Conservation (phyloP, 768 basidiomycete genomes). For the Lactarius pseudohatsudake region DNA sequence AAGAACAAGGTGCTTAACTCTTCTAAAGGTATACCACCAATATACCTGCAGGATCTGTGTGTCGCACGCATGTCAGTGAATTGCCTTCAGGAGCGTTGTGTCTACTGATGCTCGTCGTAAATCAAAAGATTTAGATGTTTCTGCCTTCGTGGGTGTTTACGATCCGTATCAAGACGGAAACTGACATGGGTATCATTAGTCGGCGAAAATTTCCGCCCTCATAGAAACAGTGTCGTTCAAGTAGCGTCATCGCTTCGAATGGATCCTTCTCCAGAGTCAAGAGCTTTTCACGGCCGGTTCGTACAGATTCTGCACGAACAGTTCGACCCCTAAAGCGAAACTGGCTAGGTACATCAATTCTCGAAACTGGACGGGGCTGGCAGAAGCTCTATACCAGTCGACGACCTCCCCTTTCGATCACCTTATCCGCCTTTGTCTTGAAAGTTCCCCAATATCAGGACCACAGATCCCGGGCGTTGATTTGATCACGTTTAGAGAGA, state of each 20-base stretch:
- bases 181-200: neutral
- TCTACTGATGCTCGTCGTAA: neutral
- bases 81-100: neutral
- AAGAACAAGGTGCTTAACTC: constrained; percentile 2
- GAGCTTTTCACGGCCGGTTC: constrained; percentile 8
- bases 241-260: neutral
- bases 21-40: constrained; percentile 2
- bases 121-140: constrained; percentile 20
- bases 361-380: neutral
- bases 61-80: constrained; percentile 17
- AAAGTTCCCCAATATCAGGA: neutral
- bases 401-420: too few species aligned
- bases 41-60: constrained; percentile 14
- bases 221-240: constrained; percentile 9
- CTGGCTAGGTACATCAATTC: constrained; percentile 3
- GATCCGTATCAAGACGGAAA: neutral
- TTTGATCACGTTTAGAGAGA: neutral
- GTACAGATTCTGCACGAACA: neutral
- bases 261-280: neutral
- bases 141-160: constrained; percentile 14
- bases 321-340: neutral
- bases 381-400: constrained; percentile 13
- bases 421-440: neutral
- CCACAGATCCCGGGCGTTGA: neutral
- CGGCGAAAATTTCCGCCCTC: constrained; percentile 9